phyloP scores from a whole-genome alignment of 352 stramenopile species.

The Peronospora farinosa region DNA sequence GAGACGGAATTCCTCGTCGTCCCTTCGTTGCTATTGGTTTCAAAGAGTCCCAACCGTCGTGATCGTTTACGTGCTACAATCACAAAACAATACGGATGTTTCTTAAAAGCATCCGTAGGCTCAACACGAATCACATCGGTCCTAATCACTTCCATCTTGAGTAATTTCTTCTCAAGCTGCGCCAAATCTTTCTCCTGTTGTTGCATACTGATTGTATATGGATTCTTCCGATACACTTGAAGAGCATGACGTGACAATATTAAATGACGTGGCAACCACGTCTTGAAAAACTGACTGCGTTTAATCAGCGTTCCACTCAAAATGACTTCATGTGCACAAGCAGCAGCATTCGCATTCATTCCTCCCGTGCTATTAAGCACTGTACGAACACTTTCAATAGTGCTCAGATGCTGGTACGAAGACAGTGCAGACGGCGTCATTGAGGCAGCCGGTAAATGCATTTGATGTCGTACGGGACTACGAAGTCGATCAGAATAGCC shows the following conservation, averaged over 20 bases:
- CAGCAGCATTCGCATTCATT: conserved; percentile 1
- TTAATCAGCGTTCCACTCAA: conserved; percentile 58
- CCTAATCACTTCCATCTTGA: conserved; percentile 58
- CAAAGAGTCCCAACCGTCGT: conserved; percentile 22
- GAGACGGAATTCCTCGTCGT: conserved; percentile 14
- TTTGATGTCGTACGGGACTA: conserved; percentile 9
- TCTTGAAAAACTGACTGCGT: conserved; percentile 70
- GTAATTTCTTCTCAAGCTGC: conserved; percentile 45
- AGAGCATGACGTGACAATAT: conserved; percentile 55
- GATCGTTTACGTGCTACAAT: conserved; percentile 51
- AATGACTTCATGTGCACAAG: conserved; percentile 42
- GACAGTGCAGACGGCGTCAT: background rate
- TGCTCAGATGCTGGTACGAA: conserved; percentile 25
- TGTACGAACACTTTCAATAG: conserved; percentile 33
- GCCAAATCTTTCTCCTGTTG: conserved; percentile 38
- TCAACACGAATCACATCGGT: conserved; percentile 61
- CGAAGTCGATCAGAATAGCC: conserved; percentile 15
- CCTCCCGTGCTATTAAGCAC: conserved; percentile 21
- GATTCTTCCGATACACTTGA: conserved; percentile 72
- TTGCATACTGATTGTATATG: conserved; percentile 21
- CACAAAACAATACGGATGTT: conserved; percentile 62
- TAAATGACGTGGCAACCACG: conserved; percentile 64
- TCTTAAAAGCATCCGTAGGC: conserved; percentile 44
- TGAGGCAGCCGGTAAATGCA: background rate
- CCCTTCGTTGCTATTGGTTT: conserved; percentile 6